These are phyloP conservation scores for Aspergillus nidulans DNA, from an alignment of 495 filamentous ascomycete species.

Conservation along the genomic window DNA sequence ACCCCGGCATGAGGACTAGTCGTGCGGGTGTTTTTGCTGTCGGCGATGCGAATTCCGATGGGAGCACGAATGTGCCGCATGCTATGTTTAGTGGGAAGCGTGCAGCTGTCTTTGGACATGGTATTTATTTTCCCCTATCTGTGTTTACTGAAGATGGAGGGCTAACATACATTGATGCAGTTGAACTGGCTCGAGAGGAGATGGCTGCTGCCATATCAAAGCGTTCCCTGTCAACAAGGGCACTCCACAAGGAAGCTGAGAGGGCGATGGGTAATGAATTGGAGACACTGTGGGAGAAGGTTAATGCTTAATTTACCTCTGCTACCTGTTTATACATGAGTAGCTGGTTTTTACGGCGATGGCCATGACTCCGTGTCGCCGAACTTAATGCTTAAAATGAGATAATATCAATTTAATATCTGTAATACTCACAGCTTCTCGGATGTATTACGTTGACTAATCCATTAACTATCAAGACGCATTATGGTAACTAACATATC, in stretches of 20 bases:
- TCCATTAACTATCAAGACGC: not conserved
- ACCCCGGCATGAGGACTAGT: conserved; percentile 40
- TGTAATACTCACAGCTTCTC: not conserved
- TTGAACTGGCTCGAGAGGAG: conserved; percentile 36
- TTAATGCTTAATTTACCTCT: conserved; percentile 4
- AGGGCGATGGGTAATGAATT: conserved; percentile 31
- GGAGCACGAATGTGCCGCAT: conserved; percentile 56
- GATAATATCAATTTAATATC: not conserved
- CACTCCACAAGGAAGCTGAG: conserved; percentile 29
- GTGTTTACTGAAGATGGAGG: not conserved
- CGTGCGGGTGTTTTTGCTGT: conserved; percentile 49
- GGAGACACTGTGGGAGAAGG: conserved; percentile 22
- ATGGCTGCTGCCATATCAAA: conserved; percentile 30
- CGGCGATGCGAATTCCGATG: conserved; percentile 54
- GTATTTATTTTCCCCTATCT: conserved; percentile 23
- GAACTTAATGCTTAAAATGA: not conserved
- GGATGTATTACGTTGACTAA: not conserved
- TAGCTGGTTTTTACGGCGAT: not conserved
- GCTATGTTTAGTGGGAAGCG: conserved; percentile 56
- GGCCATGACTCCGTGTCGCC: not conserved
- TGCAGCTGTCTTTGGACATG: conserved; percentile 52
- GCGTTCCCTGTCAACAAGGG: conserved; percentile 20
- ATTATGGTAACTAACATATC: not conserved
- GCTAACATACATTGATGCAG: conserved; percentile 13
- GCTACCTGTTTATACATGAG: not conserved